Percentiles rank a stretch among this genome's conserved stretches.
Evolutionary conservation across 257 asterid genomes (phyloP).

Genomic region (Parsonsia alboflavescens): DNA sequence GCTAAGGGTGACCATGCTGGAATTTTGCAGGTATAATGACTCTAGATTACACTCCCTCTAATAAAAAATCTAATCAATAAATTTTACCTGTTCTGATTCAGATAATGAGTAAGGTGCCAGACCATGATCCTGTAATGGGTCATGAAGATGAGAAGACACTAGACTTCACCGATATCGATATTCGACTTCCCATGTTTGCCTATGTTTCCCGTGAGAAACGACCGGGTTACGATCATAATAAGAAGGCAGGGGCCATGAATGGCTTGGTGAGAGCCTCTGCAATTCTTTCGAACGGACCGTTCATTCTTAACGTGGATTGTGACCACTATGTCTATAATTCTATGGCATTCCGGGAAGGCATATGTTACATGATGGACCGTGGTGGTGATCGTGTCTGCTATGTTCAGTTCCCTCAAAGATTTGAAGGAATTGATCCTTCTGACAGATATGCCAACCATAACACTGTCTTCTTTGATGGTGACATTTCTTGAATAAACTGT

Average conservation of each 20-base stretch:
- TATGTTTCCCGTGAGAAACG: slow-evolving; percentile 95
- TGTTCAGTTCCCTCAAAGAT: slow-evolving; percentile 93
- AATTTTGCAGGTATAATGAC: slow-evolving; percentile 59
- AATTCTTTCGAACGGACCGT: slow-evolving; percentile 80
- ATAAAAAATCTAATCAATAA: too few species aligned
- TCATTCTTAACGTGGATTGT: slow-evolving; percentile 89
- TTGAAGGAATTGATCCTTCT: slow-evolving; percentile 96
- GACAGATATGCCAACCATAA: slow-evolving; percentile 96
- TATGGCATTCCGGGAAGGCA: slow-evolving; percentile 76
- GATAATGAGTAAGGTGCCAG: slow-evolving; percentile 97
- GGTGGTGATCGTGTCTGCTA: slow-evolving; percentile 96
- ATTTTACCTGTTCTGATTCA: slow-evolving; percentile 12
- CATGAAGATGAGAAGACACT: slow-evolving; percentile 57
- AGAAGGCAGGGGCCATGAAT: slow-evolving; percentile 99
- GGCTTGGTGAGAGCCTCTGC: slow-evolving; percentile 96
- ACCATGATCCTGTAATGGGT: slow-evolving; percentile 70
- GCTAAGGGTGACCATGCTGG: slow-evolving; percentile 91
- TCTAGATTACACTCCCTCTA: too few species aligned
- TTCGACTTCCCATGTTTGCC: slow-evolving; percentile 82
- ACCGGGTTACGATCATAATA: slow-evolving; percentile 79
- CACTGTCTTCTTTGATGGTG: slow-evolving; percentile 93
- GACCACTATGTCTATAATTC: slow-evolving; percentile 86
- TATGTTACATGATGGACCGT: slow-evolving; percentile 97
- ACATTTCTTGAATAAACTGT: slow-evolving; percentile 8
- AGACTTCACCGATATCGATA: slow-evolving; percentile 78